Conservation (phyloP, 176 grass and related monocot genomes). For the Secale cereale region DNA sequence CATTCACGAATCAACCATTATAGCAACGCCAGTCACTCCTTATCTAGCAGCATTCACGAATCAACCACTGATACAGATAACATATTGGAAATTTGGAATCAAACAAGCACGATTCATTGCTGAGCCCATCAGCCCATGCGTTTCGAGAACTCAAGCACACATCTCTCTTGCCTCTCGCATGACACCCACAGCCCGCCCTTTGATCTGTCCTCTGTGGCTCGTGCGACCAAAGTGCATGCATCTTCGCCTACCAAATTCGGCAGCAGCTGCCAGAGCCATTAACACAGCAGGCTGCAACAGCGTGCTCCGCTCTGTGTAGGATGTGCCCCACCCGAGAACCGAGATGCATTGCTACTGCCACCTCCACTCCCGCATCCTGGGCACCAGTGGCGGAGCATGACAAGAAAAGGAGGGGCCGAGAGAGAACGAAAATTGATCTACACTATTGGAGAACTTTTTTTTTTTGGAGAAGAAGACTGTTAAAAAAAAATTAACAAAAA, state of each 20-base stretch:
- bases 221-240: not conserved
- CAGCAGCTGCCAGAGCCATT: not conserved
- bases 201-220: not conserved
- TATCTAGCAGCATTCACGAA: not conserved
- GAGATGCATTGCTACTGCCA: not conserved
- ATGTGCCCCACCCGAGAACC: not conserved
- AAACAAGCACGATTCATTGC: not conserved
- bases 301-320: not conserved
- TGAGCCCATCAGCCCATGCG: not conserved
- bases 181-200: not conserved
- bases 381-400: too few relatives aligned
- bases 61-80: not conserved
- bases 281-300: not conserved
- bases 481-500: too few relatives aligned
- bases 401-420: too few relatives aligned
- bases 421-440: too few relatives aligned
- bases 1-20: not conserved
- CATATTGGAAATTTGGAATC: not conserved
- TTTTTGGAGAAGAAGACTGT: too few relatives aligned
- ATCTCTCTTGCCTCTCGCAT: not conserved
- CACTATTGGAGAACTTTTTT: too few relatives aligned
- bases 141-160: not conserved
- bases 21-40: not conserved
- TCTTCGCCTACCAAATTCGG: not conserved
- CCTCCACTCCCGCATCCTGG: not conserved